Evolutionary conservation across 805 yeast species (phyloP), one percentile per base, ranked within the genome.

Genomic region (Geotrichum ghanense): DNA sequence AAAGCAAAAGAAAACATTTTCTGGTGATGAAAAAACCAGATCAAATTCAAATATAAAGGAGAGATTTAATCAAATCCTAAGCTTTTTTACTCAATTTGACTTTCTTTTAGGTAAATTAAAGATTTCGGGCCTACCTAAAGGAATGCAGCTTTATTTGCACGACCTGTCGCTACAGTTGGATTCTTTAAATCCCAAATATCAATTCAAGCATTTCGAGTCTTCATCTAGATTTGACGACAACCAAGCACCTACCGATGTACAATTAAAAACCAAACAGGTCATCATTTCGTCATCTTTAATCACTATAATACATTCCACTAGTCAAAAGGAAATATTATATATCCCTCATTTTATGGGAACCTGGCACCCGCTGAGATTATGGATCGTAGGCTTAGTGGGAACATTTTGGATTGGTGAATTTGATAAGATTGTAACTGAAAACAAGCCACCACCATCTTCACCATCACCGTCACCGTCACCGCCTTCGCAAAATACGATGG

Each of bases 201-300:
- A 31, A 12, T 31, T 31, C 14, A 19, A n/a, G 19, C 37, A 31
- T 10, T 31, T 31, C 16, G n/a, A n/a, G n/a, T n/a, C n/a, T n/a
- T n/a, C n/a, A n/a, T n/a, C n/a, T n/a, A n/a, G n/a, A n/a, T n/a
- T n/a, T n/a, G n/a, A n/a, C n/a, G 75, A 74, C 21, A 79, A 83
- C 49, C 56, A 64, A 22, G 57, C 54, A 5, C 62, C 69, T 5
- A 69, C 73, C 47, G 74, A 74, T 31, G 57, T 56, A 25, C 62
- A 63, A 43, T 53, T 56, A 4, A 49, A 48, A 22, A 9, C 31
- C 9, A 31, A 31, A 31, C 37, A 31, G 16, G 4, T 31, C 12
- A 19, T 31, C 5, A 6, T 31, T 10, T 16, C 37, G 4, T 31
- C 37, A 10, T n/a, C 37, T 12, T 31, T 19, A 5, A 19, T 31